Conservation (phyloP, 164 flowering plant species). For the Tinospora cordifolia region DNA sequence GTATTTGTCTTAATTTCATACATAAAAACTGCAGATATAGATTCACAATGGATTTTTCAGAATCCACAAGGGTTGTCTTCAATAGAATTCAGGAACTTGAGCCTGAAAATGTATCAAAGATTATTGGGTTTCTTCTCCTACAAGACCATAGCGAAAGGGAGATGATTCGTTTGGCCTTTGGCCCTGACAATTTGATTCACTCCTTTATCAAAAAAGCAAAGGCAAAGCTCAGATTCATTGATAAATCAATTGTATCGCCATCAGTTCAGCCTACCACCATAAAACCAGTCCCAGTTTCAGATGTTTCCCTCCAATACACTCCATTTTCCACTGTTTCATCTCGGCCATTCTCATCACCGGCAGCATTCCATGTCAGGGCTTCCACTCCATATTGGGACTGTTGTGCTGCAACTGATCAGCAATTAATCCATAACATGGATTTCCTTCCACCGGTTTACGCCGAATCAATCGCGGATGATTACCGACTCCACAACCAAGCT, state of each 20-base stretch:
- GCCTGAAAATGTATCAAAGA: constrained; percentile 55
- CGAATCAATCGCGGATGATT: constrained; percentile 34
- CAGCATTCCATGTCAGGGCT: constrained; percentile 16
- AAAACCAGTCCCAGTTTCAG: constrained; percentile 26
- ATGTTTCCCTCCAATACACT: constrained; percentile 33
- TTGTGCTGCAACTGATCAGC: constrained; percentile 28
- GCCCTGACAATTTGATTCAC: constrained; percentile 43
- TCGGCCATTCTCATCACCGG: constrained; percentile 28
- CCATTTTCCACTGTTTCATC: constrained; percentile 41
- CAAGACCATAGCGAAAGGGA: constrained; percentile 49
- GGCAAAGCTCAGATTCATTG: constrained; percentile 29
- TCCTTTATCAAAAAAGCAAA: constrained; percentile 38
- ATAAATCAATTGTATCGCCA: constrained; percentile 18
- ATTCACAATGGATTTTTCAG: constrained; percentile 54
- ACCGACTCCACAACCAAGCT: constrained; percentile 28
- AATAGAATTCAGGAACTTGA: constrained; percentile 49
- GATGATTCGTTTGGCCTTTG: constrained; percentile 60
- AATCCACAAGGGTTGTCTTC: constrained; percentile 53
- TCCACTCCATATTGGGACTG: constrained; percentile 38
- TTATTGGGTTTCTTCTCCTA: constrained; percentile 54
- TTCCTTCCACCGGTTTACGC: constrained; percentile 22
- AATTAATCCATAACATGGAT: constrained; percentile 22
- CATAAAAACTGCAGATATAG: constrained; percentile 15
- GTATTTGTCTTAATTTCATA: not conserved
- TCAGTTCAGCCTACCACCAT: constrained; percentile 27